Percentiles rank a stretch among this genome's conserved stretches.
Conservation (phyloP, 371 early-diverging fungal species). For the Parasitella parasitica region DNA sequence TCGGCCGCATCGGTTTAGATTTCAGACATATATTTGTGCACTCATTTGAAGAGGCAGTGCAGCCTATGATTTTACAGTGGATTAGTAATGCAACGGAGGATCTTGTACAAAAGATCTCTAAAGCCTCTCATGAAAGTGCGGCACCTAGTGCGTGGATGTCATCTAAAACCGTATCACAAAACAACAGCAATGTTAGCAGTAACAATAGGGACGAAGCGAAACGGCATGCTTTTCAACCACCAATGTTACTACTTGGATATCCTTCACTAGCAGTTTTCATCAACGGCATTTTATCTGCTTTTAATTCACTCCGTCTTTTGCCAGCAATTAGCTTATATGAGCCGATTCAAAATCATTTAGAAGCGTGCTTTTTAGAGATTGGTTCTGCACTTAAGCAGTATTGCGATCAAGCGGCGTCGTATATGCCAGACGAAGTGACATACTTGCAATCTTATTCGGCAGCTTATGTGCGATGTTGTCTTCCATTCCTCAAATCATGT, state of each 20-base stretch:
- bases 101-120: slow-evolving; percentile 36
- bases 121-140: slow-evolving; percentile 28
- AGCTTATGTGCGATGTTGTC: slow-evolving; percentile 44
- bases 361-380: slow-evolving; percentile 37
- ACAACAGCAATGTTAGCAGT: slow-evolving; percentile 16
- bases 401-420: slow-evolving; percentile 24
- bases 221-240: slow-evolving; percentile 42
- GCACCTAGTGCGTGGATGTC: slow-evolving; percentile 56
- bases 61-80: slow-evolving; percentile 52
- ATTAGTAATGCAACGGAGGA: slow-evolving; percentile 52
- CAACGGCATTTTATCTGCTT: slow-evolving; percentile 62
- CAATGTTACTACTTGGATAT: slow-evolving; percentile 62
- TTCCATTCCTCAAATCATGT: slow-evolving; percentile 47
- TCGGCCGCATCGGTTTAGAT: slow-evolving; percentile 80
- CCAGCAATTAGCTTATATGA: slow-evolving; percentile 47
- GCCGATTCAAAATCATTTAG: slow-evolving; percentile 28
- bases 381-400: slow-evolving; percentile 51
- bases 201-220: slow-evolving; percentile 2
- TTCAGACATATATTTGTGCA: slow-evolving; percentile 65
- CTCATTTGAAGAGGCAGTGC: slow-evolving; percentile 65
- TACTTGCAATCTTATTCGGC: slow-evolving; percentile 35
- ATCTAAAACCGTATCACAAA: slow-evolving; percentile 2
- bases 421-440: slow-evolving; percentile 19
- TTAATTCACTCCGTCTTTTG: slow-evolving; percentile 68
- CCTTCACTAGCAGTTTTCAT: slow-evolving; percentile 72